Base-by-base conservation (phyloP, 2,329 filamentous ascomycete genomes). In the Trichoderma sp. region DNA sequence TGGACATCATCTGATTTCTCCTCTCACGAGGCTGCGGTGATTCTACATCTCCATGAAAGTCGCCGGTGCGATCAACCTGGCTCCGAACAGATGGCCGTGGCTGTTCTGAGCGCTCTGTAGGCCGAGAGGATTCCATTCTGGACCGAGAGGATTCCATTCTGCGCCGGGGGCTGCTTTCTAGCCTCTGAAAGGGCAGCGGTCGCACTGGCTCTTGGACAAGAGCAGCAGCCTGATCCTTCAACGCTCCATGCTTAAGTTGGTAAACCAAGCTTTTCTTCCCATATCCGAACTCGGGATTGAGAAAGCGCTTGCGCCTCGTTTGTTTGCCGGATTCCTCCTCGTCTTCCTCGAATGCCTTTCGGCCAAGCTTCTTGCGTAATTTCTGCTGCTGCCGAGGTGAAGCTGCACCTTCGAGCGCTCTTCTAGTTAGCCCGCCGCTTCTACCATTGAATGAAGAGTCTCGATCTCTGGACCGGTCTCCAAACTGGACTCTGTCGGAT, bases 241-340 rank as follows among this genome's bases (percentile, higher is more conserved):
- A 71, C 16, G 74, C 72, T 4, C 84, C 85, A 64, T 82, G 79
- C 73, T 86, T 86, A 69, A 86, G 74, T 73, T 84, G 79, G 66
- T 86, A 87, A 2, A 89, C 86, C 18, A 87, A 70, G 71, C 87
- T 89, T 56, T 78, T 82, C 77, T 86, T 86, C 21, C 86, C 87
- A 73, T 87, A 87, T 1, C 74, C 70, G 21, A 77, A 80, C 2
- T 82, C 77, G 0, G 83, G 82, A 69, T 88, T 82, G 59, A 84
- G 77, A 73, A 89, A 89, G 5, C 86, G 81, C 39, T 83, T 82
- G 58, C 80, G 78, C 54, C 86, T 81, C 6, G 85, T 82, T 73
- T 82, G 80, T 4, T 80, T 78, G 18, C 77, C 77, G 2, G 69
- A 69, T 2, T 77, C 76, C 8, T 77, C 76, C 16, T 77, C 76